phyloP scores from a whole-genome alignment of 164 flowering plant species.

The Stephania japonica region DNA sequence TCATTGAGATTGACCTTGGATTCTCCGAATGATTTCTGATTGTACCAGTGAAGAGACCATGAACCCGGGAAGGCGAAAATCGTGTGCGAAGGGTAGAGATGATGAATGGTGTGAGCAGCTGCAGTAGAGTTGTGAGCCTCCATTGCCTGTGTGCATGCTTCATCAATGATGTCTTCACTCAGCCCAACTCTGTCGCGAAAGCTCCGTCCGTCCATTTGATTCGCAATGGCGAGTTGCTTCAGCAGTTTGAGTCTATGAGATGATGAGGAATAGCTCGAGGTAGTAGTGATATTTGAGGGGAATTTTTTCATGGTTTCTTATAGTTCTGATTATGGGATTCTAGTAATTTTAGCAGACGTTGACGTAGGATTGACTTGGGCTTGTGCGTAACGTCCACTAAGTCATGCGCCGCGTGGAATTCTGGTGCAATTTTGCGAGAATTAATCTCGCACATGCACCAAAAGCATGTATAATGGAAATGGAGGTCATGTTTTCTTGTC shows the following conservation, averaged over 20 bases:
- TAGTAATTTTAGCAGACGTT: neutral
- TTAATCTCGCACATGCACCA: too few species aligned
- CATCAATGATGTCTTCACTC: conserved; percentile 32
- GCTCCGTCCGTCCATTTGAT: conserved; percentile 15
- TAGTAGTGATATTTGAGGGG: neutral
- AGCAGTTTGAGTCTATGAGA: neutral
- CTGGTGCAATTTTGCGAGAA: too few species aligned
- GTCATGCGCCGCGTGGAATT: neutral
- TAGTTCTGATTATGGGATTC: neutral
- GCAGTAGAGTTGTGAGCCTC: conserved; percentile 29
- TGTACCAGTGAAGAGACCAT: conserved; percentile 49
- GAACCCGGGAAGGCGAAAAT: conserved; percentile 48
- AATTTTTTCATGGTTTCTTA: too few species aligned
- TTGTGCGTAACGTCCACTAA: neutral
- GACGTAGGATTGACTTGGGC: neutral
- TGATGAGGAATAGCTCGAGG: too few species aligned
- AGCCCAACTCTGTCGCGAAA: conserved; percentile 21
- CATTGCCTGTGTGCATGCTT: conserved; percentile 35
- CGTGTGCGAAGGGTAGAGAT: conserved; percentile 15
- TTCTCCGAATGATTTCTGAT: conserved; percentile 32
- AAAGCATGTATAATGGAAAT: too few species aligned
- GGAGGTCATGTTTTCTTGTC: too few species aligned
- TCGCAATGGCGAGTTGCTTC: neutral
- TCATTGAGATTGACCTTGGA: conserved; percentile 23
- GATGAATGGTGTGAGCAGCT: conserved; percentile 19